These are phyloP conservation scores for Melanomma pulvis-pyrius DNA, from an alignment of 495 filamentous ascomycete species.

Conservation along the genomic window DNA sequence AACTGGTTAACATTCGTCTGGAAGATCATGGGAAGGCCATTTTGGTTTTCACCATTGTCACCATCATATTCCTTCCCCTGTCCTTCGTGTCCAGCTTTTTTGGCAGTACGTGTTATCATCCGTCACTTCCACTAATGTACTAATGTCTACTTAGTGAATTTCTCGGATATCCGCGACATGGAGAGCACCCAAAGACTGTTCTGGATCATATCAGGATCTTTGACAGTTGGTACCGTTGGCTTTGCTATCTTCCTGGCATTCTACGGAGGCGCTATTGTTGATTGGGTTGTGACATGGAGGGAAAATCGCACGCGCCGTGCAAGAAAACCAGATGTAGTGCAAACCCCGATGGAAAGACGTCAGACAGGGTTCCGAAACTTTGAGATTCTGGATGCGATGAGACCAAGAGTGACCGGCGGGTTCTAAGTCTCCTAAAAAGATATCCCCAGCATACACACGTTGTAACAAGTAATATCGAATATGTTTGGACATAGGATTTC, in stretches of 20 bases:
- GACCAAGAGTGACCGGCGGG: constrained; percentile 16
- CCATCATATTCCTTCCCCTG: constrained; percentile 48
- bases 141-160: constrained; percentile 42
- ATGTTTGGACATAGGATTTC: too few species aligned
- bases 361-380: constrained; percentile 23
- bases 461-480: too few species aligned
- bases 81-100: constrained; percentile 48
- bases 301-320: constrained; percentile 24
- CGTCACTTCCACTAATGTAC: not conserved
- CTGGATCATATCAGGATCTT: constrained; percentile 44
- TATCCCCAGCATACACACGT: too few species aligned
- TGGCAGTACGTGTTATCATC: constrained; percentile 33
- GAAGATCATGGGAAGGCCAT: constrained; percentile 51
- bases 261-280: constrained; percentile 42
- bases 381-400: constrained; percentile 29
- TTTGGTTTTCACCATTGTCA: constrained; percentile 49
- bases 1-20: constrained; percentile 49
- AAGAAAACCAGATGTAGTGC: not conserved
- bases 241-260: constrained; percentile 45
- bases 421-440: not conserved
- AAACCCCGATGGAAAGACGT: not conserved
- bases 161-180: constrained; percentile 48
- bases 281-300: constrained; percentile 41
- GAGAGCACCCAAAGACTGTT: constrained; percentile 44
- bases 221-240: constrained; percentile 43